Evolutionary conservation across 805 yeast genomes (phyloP), one percentile per base, ranked within the genome.

Genomic region (Diddensiella transvaalensis): DNA sequence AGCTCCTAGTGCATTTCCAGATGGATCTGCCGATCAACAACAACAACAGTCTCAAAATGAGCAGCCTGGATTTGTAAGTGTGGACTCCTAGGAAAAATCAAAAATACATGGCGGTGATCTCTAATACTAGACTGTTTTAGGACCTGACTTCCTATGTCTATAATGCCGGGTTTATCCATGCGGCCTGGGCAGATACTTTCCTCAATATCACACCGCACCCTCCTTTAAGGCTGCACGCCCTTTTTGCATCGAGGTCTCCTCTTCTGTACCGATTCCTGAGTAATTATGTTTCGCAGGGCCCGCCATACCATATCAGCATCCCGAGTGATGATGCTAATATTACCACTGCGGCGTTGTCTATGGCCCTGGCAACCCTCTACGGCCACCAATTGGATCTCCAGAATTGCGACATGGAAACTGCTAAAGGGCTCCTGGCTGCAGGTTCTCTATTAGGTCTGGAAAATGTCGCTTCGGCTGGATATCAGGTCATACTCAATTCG

Each of bases 181-280:
- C 61, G 8, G 67, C 66, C 6, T 64, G 68, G 68, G 62, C 68
- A 8, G 68, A 64, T 42, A 63, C 67, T 6, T 55, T 60, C 24
- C 53, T 64, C 37, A 47, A 39, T 19, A 51, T 64, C 23, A 40
- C 59, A 4, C 60, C 56, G 19, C 54, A 58, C 40, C 61, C 64
- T 2, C 56, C 55, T 6, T 47, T 64, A 24, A 50, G 66, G 5
- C 54, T 64, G 11, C 69, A 65, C 48, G 62, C 69, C 1, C 59
- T 66, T 30, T 56, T 66, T 45, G 62, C 60, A 3, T 57, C 65
- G 29, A 56, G 65, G 29, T 64, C 67, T 24, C 66, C 67, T 4
- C 50, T 60, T 36, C 51, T 65, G 19, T 58, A 57, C 50, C 59
- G 56, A 23, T 52, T 50, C 45, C 55, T 62, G 23, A 45, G 46